Evolutionary conservation across 106 monocot genomes (phyloP), one percentile per base, ranked within the genome.

Genomic region (Agapanthus africanus): DNA sequence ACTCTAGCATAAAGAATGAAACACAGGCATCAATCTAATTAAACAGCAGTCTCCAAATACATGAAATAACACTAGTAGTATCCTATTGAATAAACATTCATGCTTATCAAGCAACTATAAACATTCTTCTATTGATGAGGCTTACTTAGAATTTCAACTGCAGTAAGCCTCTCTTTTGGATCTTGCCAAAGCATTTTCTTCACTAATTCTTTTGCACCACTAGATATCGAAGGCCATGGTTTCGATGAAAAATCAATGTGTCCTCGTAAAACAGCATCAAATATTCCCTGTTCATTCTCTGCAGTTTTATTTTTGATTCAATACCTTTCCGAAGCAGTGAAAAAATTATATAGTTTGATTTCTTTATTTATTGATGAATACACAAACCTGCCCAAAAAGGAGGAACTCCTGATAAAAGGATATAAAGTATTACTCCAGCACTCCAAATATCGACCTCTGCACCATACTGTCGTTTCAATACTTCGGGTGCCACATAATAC

Each of bases 401-500:
- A 65, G 93, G 93, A 8, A 90, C 87, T 10, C 93, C 93, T 59
- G 93, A 87, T 23, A 94, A 87, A 78, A 94, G 90, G 68, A 94
- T 94, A 78, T 87, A 94, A 22, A 94, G 87, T 70, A 94, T 94
- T 49, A 94, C 87, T 69, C 93, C 93, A 69, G 93, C 93, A 80
- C 93, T 94, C 87, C 87, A 94, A 44, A 94, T 72, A 79, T 94
- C 93, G 62, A 84, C 84, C 36, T 90, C 93, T 41, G 80, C 69
- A 28, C 93, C 90, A 74, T 94, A 94, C 15, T 79, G 16, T 5
- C 82, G 66, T 38, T 49, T 74, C 49, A 94, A 33, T 11, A 94
- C 93, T 80, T 94, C 93, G 59, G 93, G 93, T 37, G 93, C 90
- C 38, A 94, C 90, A 77, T 94, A 94, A 59, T 94, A 94, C 37